phyloP scores from a whole-genome alignment of 2,329 filamentous ascomycete genomes.

The Diaporthe citrichinensis region DNA sequence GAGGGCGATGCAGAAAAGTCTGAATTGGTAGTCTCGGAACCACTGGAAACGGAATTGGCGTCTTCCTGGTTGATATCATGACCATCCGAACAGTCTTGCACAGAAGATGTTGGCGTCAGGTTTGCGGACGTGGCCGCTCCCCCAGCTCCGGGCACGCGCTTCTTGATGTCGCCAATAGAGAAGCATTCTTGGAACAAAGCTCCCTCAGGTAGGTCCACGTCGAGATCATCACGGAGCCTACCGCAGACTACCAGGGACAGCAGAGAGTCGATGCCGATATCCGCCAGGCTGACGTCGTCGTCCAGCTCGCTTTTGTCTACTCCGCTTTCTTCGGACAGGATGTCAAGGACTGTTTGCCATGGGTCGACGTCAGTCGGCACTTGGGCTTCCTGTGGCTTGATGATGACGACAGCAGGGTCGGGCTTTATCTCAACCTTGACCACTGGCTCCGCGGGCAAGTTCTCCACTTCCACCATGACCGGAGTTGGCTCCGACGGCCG shows the following conservation, averaged over 20 bases:
- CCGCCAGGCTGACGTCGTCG: neutral
- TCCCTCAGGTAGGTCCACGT: neutral
- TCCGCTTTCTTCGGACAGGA: constrained; percentile 26
- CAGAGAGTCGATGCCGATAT: constrained; percentile 20
- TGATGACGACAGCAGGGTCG: neutral
- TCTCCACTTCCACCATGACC: neutral
- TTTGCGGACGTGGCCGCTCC: too few species aligned
- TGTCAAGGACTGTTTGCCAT: constrained; percentile 5
- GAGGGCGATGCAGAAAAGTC: neutral
- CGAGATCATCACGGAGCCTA: constrained; percentile 22
- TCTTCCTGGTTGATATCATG: neutral
- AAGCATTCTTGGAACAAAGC: neutral
- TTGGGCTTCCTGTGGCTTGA: neutral
- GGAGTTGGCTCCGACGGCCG: neutral
- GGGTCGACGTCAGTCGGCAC: neutral
- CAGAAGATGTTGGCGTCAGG: neutral
- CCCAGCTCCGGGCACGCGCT: neutral
- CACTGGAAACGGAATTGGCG: neutral
- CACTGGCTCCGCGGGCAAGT: neutral
- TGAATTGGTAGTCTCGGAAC: too few species aligned
- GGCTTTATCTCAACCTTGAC: constrained; percentile 1
- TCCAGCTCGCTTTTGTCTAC: neutral
- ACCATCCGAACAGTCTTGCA: neutral
- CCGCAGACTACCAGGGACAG: neutral
- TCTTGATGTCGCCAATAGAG: neutral